Base-by-base conservation (phyloP, 1,139 yeast genomes). In the Nadsonia starkeyi-henricii region DNA sequence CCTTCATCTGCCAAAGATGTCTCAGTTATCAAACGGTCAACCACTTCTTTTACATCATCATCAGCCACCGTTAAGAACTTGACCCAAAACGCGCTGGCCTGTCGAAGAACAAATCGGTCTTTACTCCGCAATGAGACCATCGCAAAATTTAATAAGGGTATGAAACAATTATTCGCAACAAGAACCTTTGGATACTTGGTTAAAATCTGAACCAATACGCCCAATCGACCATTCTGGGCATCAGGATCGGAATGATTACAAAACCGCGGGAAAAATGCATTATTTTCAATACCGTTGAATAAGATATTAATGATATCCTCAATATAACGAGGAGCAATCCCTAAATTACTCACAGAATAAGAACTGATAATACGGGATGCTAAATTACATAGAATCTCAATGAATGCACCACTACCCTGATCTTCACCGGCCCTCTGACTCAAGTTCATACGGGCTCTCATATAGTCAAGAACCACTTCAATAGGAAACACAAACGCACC, bases 401-500 rank as follows among this genome's bases (percentile, higher is more conserved):
- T 52, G 8, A 56, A 50, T 1, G 45, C 39, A 12, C 39, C 39
- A 12, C 17, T 13, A 15, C 39, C 39, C 15, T 15, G 15, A 33
- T n/a, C 17, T 4, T n/a, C 39, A 15, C 9, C 9, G 17, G 17
- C 39, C 48, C 3, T 53, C 43, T 2, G 62, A 61, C 1, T 63
- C 63, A 19, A 49, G 46, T n/a, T 48, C 49, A 44, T 70, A 59
- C 52, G 77, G 3, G 67, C 57, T 1, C 61, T 54, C 15, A 79
- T 60, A 52, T 71, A 81, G 8, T 70, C 63, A 20, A 78, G 54
- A 4, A 79, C 72, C 0, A 68, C 59, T 0, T 64, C 64, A 2
- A 67, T 53, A 0, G 67, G 65, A 53, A 81, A 74, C 19, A 67
- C 83, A n/a, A 75, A 77, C 19, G 68, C 83, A 43, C 89, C 91